Evolutionary conservation across 176 grass and related monocot genomes (phyloP), one percentile per base, ranked within the genome.

Genomic region (Rhipidocladum racemiflorum): DNA sequence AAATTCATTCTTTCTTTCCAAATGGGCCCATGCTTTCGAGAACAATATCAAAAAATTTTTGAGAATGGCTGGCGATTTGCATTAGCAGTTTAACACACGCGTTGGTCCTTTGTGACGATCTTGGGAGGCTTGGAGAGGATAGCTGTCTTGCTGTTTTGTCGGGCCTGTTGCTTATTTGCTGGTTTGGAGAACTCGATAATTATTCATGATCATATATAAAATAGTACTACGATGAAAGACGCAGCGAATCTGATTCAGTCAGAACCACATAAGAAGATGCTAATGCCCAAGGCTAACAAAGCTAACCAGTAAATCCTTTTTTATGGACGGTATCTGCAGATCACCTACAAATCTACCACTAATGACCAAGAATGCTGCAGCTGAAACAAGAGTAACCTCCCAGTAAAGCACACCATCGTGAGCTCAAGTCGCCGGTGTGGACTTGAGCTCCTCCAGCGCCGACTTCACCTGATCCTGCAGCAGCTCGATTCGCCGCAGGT

Each of bases 401-500:
- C 29, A 4, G 57, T 39, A 5, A 27, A 24, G 7, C 38, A 39
- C 42, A 43, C 9, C 20, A 32, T 39, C 18, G n/a, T 2, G 16
- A 81, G 16, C 70, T 70, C 42, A 72, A 11, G 80, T 48, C 9
- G 70, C 43, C n/a, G 62, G 65, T 11, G 75, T 38, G 40, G 86
- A 89, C 55, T 84, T 91, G 65, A 97, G 95, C 44, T 97, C 95
- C 68, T 92, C 84, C 76, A 97, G 76, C 42, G 81, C 88, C 34
- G 78, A 86, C 50, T 87, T 87, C 14, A 87, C 83, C 75, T 94
- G 88, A 54, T 94, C 90, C 61, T 89, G 87, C 50, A 97, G 83
- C 78, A 94, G 90, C 53, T 94, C 92, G 81, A 97, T 89, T 77
- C 95, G 76, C 35, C 88, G 83, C 70, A 97, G 79, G 80, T 93